Conservation (phyloP, 148 eudicot genomes). For the Hydrangea macrophylla region DNA sequence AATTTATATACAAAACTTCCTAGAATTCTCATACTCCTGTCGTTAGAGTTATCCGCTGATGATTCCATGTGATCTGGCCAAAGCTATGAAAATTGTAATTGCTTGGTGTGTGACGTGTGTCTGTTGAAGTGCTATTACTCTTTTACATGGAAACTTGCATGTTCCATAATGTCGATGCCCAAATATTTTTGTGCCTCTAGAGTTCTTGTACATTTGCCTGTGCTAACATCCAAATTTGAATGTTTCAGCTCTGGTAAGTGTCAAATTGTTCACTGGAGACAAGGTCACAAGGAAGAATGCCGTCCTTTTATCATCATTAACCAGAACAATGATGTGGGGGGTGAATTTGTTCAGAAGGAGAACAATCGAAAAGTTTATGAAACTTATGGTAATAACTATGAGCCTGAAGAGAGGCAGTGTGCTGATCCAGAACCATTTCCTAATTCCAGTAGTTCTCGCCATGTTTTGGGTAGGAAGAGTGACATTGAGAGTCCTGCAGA, state of each 20-base stretch:
- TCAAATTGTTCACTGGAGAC: conserved; percentile 90
- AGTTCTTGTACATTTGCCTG: background rate
- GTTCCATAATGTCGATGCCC: background rate
- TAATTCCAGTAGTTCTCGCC: conserved; percentile 12
- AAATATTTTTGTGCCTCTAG: background rate
- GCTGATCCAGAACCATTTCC: conserved; percentile 22
- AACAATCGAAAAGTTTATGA: conserved; percentile 26
- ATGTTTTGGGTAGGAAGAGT: conserved; percentile 21
- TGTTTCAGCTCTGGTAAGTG: conserved; percentile 87
- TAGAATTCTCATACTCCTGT: no score
- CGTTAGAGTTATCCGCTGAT: background rate
- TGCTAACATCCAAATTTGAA: conserved; percentile 2
- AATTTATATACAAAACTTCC: background rate
- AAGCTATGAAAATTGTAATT: background rate
- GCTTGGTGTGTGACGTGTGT: background rate
- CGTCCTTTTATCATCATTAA: conserved; percentile 30
- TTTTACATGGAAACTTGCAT: background rate
- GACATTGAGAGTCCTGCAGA: conserved; percentile 18
- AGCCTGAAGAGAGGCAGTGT: conserved; percentile 24
- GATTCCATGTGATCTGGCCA: background rate
- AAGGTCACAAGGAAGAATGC: conserved; percentile 83
- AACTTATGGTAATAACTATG: conserved; percentile 17
- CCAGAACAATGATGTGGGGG: conserved; percentile 29
- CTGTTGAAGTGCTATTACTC: background rate
- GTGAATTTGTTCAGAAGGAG: conserved; percentile 22